Percentiles rank a stretch among this genome's conserved stretches.
phyloP scores from a whole-genome alignment of 768 basidiomycete genomes.

The Leccinum olivaceopallidum region DNA sequence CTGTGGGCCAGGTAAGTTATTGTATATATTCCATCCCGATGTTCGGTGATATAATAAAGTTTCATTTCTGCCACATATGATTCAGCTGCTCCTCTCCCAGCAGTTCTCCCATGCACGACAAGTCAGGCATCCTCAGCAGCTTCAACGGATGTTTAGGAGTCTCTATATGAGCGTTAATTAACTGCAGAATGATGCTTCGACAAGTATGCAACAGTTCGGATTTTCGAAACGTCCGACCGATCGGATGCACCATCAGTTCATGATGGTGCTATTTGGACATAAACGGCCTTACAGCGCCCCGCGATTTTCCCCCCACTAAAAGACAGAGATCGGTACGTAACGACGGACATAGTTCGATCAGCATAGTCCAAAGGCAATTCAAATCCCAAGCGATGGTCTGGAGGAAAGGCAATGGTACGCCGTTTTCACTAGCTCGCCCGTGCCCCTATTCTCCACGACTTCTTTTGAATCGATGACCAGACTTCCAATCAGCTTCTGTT shows the following conservation, averaged over 20 bases:
- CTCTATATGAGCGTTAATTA: background rate
- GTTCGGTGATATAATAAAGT: background rate
- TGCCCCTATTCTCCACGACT: background rate
- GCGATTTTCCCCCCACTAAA: background rate
- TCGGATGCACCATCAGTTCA: background rate
- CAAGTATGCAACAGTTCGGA: background rate
- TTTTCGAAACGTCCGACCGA: background rate
- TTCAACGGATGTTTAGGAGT: background rate
- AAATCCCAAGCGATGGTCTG: background rate
- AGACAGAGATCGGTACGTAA: background rate
- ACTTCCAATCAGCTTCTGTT: background rate
- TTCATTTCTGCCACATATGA: background rate
- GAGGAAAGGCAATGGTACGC: background rate
- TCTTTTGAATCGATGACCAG: background rate
- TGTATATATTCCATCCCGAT: background rate
- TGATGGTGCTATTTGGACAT: background rate
- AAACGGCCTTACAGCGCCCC: background rate
- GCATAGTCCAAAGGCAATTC: background rate
- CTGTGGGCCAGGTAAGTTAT: background rate
- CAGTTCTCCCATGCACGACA: background rate
- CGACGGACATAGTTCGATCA: background rate
- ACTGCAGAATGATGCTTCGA: background rate
- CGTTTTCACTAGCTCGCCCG: background rate
- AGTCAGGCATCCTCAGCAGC: background rate
- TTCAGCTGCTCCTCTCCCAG: background rate